Percentiles rank a stretch among this genome's conserved stretches.
Evolutionary conservation across 108 stramenopile genomes (phyloP).

Genomic region (Seminavis robusta): DNA sequence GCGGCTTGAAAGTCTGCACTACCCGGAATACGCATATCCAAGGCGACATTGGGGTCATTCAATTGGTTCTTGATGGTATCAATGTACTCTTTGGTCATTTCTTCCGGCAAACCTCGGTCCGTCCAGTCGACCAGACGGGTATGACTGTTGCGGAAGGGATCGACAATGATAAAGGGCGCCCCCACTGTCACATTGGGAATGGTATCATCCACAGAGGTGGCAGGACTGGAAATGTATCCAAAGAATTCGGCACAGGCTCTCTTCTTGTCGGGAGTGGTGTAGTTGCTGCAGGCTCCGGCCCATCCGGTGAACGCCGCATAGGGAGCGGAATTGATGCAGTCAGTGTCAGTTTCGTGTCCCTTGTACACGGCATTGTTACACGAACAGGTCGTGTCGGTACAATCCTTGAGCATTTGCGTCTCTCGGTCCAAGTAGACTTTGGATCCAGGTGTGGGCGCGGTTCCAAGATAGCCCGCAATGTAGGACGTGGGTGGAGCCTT

Average conservation of each 20-base stretch:
- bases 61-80: slow-evolving; percentile 9
- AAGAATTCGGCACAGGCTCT: slow-evolving; percentile 15
- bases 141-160: slow-evolving; percentile 14
- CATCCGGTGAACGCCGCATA: slow-evolving; percentile 19
- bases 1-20: neutral
- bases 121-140: slow-evolving; percentile 5
- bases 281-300: slow-evolving; percentile 6
- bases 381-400: slow-evolving; percentile 6
- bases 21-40: slow-evolving; percentile 14
- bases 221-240: neutral
- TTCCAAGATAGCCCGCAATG: slow-evolving; percentile 9
- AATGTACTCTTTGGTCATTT: slow-evolving; percentile 5
- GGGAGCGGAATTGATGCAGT: slow-evolving; percentile 10
- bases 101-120: slow-evolving; percentile 3
- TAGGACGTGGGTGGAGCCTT: neutral
- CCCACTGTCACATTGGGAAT: slow-evolving; percentile 10
- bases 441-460: slow-evolving; percentile 5
- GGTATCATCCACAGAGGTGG: neutral
- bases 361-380: neutral
- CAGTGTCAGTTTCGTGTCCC: no score
- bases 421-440: slow-evolving; percentile 4
- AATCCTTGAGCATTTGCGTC: slow-evolving; percentile 11
- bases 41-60: slow-evolving; percentile 6
- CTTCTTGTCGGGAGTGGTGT: slow-evolving; percentile 7
- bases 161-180: neutral